A percentile compares a stretch with the other conserved stretches of the same genome.
Evolutionary conservation across 1,284 basidiomycete species (phyloP).

Genomic region (Thelephora terrestris): DNA sequence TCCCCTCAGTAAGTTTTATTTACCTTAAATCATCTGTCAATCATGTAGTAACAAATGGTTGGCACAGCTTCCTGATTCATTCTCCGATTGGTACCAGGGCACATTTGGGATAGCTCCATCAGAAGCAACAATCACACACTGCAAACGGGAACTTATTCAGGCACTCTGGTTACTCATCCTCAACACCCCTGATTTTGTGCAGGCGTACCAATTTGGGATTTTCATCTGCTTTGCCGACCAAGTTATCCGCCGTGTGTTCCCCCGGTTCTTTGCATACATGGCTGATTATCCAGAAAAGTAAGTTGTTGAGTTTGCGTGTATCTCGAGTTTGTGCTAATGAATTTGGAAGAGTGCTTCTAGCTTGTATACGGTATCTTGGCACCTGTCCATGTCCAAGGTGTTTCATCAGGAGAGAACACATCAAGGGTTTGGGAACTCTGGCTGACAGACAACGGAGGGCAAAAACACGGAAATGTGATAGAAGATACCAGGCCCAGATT

Average conservation of each 20-base stretch:
- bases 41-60: conserved; percentile 6
- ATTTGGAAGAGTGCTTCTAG: conserved; percentile 5
- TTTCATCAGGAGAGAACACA: conserved; percentile 1
- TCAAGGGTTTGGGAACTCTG: conserved; percentile 3
- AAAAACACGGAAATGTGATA: conserved; percentile 2
- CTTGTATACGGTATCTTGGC: conserved; percentile 9
- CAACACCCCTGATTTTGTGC: conserved; percentile 13
- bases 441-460: conserved; percentile 4
- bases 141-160: conserved; percentile 17
- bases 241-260: conserved; percentile 11
- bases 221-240: conserved; percentile 14
- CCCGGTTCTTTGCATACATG: conserved; percentile 15
- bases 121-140: too few relatives aligned
- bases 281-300: conserved; percentile 17
- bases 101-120: too few relatives aligned
- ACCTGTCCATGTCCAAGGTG: conserved; percentile 9
- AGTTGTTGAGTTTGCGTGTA: background rate
- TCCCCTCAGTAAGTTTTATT: conserved; percentile 17
- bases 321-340: background rate
- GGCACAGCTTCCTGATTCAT: conserved; percentile 4
- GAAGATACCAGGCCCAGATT: background rate
- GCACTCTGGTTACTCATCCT: conserved; percentile 11
- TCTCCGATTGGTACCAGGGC: too few relatives aligned
- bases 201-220: conserved; percentile 22
- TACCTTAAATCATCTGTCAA: background rate